A percentile compares a stretch with the other conserved stretches of the same genome.
These are phyloP conservation scores for Dalbergia cochinchinensis DNA, from an alignment of 306 rosid species.

Conservation along the genomic window DNA sequence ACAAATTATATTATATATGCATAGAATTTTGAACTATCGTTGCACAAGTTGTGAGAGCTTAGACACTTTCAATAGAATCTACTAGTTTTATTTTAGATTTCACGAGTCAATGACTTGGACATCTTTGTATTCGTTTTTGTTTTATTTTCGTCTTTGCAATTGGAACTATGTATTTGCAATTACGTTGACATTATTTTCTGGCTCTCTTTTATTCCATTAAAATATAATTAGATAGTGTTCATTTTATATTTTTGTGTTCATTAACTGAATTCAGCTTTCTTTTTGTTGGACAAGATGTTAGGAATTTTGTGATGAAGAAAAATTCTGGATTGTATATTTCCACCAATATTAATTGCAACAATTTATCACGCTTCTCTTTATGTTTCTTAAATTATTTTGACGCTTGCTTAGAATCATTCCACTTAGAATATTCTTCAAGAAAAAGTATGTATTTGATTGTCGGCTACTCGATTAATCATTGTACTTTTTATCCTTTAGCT, in stretches of 20 bases:
- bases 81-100: slow-evolving; percentile 14
- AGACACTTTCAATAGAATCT: not conserved
- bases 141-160: slow-evolving; percentile 24
- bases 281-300: not conserved
- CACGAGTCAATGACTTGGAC: slow-evolving; percentile 31
- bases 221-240: not conserved
- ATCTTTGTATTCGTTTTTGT: not conserved
- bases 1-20: not conserved
- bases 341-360: not conserved
- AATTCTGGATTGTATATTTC: not conserved
- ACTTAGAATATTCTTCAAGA: slow-evolving; percentile 23
- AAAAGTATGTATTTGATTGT: slow-evolving; percentile 9
- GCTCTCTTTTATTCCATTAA: not conserved
- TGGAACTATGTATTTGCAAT: slow-evolving; percentile 20
- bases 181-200: slow-evolving; percentile 5
- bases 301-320: not conserved
- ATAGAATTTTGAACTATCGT: not conserved
- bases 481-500: not conserved
- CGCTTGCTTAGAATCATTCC: not conserved
- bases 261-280: not conserved
- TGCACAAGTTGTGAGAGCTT: not conserved
- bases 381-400: not conserved
- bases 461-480: not conserved
- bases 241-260: not conserved
- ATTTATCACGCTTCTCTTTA: not conserved